These are phyloP conservation scores for Conidiobolus incongruus DNA, from an alignment of 371 early-diverging fungal genomes.

Conservation along the genomic window DNA sequence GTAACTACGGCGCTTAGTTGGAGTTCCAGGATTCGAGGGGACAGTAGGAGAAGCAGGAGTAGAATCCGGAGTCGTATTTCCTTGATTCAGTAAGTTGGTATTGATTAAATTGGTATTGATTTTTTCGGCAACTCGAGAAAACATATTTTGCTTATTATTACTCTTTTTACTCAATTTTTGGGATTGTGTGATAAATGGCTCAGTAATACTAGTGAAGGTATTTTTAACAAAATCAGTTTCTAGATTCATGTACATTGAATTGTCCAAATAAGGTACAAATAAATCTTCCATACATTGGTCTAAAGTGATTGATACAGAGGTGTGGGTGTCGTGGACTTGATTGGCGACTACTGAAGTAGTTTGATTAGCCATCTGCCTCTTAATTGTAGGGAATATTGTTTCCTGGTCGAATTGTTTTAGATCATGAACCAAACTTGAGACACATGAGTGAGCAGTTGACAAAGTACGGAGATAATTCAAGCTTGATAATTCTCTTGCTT, in stretches of 20 bases:
- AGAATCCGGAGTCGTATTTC: neutral
- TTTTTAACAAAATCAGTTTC: conserved; percentile 42
- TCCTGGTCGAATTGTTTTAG: conserved; percentile 22
- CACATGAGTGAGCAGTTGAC: conserved; percentile 47
- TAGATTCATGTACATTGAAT: conserved; percentile 54
- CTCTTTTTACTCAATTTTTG: neutral
- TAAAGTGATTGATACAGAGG: conserved; percentile 26
- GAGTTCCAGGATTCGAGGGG: conserved; percentile 13
- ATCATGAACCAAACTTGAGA: conserved; percentile 43
- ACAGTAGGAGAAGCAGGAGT: neutral
- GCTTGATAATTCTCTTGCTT: conserved; percentile 40
- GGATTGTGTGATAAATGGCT: neutral
- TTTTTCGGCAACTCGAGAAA: neutral
- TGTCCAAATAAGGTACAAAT: conserved; percentile 83
- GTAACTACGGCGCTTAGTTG: conserved; percentile 22
- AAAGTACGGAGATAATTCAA: conserved; percentile 61
- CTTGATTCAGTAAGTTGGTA: no score
- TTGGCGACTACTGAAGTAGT: neutral
- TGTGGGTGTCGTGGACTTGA: neutral
- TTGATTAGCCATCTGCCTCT: neutral
- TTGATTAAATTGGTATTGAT: neutral
- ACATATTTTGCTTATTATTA: neutral
- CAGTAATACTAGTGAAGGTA: conserved; percentile 27
- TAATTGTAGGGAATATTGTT: conserved; percentile 7
- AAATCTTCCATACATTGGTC: conserved; percentile 84